Percentiles rank a stretch among this genome's conserved stretches.
phyloP scores from a whole-genome alignment of 805 yeast genomes.

The Pichia heedii region DNA sequence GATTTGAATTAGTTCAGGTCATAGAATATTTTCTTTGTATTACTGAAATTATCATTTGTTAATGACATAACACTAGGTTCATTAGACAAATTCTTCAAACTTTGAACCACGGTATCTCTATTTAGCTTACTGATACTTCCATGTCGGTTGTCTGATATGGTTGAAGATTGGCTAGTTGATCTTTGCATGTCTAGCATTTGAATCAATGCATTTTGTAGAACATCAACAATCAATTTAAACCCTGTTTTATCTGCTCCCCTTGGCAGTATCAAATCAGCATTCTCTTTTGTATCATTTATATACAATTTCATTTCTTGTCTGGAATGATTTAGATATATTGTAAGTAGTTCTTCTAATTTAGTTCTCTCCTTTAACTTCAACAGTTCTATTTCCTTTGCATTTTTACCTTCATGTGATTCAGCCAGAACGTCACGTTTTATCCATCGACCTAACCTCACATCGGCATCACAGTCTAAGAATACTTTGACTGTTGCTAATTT shows the following conservation, averaged over 20 bases:
- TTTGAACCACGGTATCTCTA: slow-evolving; percentile 9
- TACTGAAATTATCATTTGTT: slow-evolving; percentile 21
- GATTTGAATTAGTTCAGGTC: slow-evolving; percentile 21
- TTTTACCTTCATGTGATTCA: background rate
- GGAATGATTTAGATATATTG: slow-evolving; percentile 43
- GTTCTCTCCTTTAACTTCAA: slow-evolving; percentile 4
- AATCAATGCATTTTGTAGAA: slow-evolving; percentile 35
- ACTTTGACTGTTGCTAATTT: slow-evolving; percentile 54
- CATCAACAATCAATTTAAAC: slow-evolving; percentile 53
- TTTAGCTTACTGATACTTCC: slow-evolving; percentile 3
- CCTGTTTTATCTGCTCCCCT: slow-evolving; percentile 57
- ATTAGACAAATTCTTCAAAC: slow-evolving; percentile 7
- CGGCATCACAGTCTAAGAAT: slow-evolving; percentile 79
- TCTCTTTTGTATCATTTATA: slow-evolving; percentile 59
- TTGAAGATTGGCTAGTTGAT: background rate
- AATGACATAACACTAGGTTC: slow-evolving; percentile 23
- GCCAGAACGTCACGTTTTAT: slow-evolving; percentile 32
- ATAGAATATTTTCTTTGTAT: slow-evolving; percentile 21
- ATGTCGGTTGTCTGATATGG: background rate
- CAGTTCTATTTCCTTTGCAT: background rate
- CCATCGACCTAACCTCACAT: slow-evolving; percentile 75
- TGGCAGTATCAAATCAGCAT: slow-evolving; percentile 69
- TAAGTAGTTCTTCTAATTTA: slow-evolving; percentile 30
- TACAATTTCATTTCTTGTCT: slow-evolving; percentile 60
- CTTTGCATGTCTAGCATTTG: slow-evolving; percentile 2